A percentile compares a stretch with the other conserved stretches of the same genome.
Evolutionary conservation across 371 early-diverging fungal species (phyloP).

Genomic region (Coelomomyces lativittatus): DNA sequence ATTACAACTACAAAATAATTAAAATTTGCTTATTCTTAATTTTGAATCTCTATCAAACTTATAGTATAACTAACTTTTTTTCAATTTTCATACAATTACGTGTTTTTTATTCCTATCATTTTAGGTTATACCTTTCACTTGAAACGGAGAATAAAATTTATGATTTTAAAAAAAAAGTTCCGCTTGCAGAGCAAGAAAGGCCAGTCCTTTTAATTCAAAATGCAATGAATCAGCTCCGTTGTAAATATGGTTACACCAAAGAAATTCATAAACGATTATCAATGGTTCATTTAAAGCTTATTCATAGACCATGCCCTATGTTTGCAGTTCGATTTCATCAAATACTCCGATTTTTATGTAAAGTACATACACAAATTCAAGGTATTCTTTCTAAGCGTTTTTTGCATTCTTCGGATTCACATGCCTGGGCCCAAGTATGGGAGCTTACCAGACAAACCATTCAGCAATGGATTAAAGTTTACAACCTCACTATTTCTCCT

Average conservation of each 20-base stretch:
- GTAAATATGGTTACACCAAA: not conserved
- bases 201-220: not conserved
- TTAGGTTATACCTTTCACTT: constrained; percentile 1
- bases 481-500: not conserved
- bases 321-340: not conserved
- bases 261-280: not conserved
- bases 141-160: not conserved
- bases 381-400: not conserved
- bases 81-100: no score
- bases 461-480: not conserved
- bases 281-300: not conserved
- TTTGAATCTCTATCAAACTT: no score
- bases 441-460: not conserved
- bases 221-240: constrained; percentile 1
- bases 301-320: not conserved
- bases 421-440: not conserved
- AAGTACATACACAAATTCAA: not conserved
- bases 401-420: not conserved
- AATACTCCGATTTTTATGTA: not conserved
- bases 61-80: no score
- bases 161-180: not conserved
- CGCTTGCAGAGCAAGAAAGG: not conserved
- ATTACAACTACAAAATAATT: no score
- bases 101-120: no score
- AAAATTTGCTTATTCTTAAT: no score